These are phyloP conservation scores for Phoma sp. DNA, from an alignment of 2,329 filamentous ascomycete genomes.

Conservation along the genomic window DNA sequence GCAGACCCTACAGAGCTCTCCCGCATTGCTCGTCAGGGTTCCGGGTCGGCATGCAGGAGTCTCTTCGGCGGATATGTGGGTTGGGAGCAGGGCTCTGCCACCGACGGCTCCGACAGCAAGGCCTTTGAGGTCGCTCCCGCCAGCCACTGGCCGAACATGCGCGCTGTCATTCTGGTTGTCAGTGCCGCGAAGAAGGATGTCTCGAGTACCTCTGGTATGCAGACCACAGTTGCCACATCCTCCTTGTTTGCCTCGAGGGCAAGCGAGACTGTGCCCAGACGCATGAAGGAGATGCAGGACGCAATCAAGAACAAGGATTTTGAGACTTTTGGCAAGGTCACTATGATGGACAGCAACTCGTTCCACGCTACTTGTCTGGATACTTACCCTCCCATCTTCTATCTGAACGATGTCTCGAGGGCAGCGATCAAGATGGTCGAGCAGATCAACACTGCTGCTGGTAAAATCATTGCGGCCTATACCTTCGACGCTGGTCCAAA, in stretches of 20 bases:
- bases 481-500: slow-evolving; percentile 98
- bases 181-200: slow-evolving; percentile 96
- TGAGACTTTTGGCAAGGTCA: slow-evolving; percentile 82
- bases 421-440: slow-evolving; percentile 90
- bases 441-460: slow-evolving; percentile 80
- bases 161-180: slow-evolving; percentile 87
- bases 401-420: slow-evolving; percentile 92
- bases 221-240: slow-evolving; percentile 91
- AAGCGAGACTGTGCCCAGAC: slow-evolving; percentile 74
- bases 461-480: slow-evolving; percentile 84
- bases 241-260: slow-evolving; percentile 83
- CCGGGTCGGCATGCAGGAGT: slow-evolving; percentile 90
- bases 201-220: slow-evolving; percentile 92
- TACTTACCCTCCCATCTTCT: slow-evolving; percentile 97
- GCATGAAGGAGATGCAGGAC: slow-evolving; percentile 85
- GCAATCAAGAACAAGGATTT: slow-evolving; percentile 83
- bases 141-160: slow-evolving; percentile 94
- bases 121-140: slow-evolving; percentile 89
- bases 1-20: slow-evolving; percentile 83
- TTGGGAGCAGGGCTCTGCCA: slow-evolving; percentile 79
- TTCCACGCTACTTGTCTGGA: slow-evolving; percentile 97
- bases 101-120: slow-evolving; percentile 83
- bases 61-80: slow-evolving; percentile 96
- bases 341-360: slow-evolving; percentile 95
- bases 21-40: slow-evolving; percentile 89